Percentiles rank a stretch among this genome's conserved stretches.
Conservation (phyloP, 2,329 filamentous ascomycete genomes). For the Ceratocystis albifundus region DNA sequence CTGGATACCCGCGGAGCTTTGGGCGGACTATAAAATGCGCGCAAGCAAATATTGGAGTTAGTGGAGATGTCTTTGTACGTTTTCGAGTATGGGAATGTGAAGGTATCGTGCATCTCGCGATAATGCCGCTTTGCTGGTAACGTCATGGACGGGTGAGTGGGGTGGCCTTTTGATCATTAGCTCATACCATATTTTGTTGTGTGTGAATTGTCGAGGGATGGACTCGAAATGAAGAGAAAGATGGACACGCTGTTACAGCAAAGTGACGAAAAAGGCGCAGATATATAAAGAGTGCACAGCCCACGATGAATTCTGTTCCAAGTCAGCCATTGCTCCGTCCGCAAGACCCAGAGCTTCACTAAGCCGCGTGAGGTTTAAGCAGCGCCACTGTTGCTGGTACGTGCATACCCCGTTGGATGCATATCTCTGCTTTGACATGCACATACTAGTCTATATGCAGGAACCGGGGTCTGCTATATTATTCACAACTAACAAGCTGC, state of each 20-base stretch:
- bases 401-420: background rate
- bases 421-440: background rate
- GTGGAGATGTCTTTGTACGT: background rate
- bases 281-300: slow-evolving; percentile 2
- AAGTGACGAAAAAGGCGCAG: background rate
- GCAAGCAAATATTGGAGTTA: background rate
- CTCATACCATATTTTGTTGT: background rate
- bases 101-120: background rate
- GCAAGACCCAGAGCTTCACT: background rate
- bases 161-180: background rate
- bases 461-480: background rate
- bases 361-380: slow-evolving; percentile 15
- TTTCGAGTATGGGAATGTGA: background rate
- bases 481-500: background rate
- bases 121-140: slow-evolving; percentile 6
- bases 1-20: slow-evolving; percentile 97
- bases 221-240: background rate
- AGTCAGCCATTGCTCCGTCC: background rate
- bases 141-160: background rate
- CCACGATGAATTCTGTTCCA: background rate
- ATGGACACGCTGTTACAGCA: background rate
- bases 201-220: background rate
- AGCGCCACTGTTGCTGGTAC: background rate
- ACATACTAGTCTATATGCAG: background rate
- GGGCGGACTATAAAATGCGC: slow-evolving; percentile 60